phyloP scores from a whole-genome alignment of 768 basidiomycete genomes.

The Cystofilobasidium macerans region DNA sequence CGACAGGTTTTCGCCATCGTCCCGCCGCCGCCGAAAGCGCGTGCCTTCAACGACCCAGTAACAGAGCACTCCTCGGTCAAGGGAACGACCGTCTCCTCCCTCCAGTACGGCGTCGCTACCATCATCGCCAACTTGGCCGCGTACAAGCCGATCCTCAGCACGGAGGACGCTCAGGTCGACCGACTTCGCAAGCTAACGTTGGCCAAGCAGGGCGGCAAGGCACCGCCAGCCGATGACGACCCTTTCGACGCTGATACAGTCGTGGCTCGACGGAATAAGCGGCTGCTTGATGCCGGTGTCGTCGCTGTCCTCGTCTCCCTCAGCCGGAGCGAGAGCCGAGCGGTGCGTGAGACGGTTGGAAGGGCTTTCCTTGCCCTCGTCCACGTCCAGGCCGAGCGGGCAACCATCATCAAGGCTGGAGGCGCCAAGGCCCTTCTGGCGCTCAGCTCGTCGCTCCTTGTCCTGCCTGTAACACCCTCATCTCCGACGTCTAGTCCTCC shows the following conservation, averaged over 20 bases:
- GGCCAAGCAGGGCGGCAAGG: constrained; percentile 27
- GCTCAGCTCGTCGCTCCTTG: constrained; percentile 12
- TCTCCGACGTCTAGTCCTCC: neutral
- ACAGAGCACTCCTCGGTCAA: constrained; percentile 27
- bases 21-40: constrained; percentile 37
- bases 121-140: constrained; percentile 64
- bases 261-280: constrained; percentile 53
- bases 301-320: constrained; percentile 53
- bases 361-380: constrained; percentile 59
- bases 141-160: constrained; percentile 58
- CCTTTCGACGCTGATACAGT: constrained; percentile 54
- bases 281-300: constrained; percentile 52
- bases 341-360: constrained; percentile 51
- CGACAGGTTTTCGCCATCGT: constrained; percentile 24
- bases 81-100: constrained; percentile 36
- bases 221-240: constrained; percentile 32
- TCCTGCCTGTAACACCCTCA: neutral
- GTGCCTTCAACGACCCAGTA: constrained; percentile 47
- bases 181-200: constrained; percentile 66
- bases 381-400: constrained; percentile 66
- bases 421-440: constrained; percentile 51
- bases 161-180: constrained; percentile 72
- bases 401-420: constrained; percentile 63
- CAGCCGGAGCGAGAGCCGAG: constrained; percentile 53
- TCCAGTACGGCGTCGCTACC: constrained; percentile 65